A percentile compares a stretch with the other conserved stretches of the same genome.
These are phyloP conservation scores for Wallacemonas collosoma DNA, from an alignment of 208 protist species.

Conservation along the genomic window DNA sequence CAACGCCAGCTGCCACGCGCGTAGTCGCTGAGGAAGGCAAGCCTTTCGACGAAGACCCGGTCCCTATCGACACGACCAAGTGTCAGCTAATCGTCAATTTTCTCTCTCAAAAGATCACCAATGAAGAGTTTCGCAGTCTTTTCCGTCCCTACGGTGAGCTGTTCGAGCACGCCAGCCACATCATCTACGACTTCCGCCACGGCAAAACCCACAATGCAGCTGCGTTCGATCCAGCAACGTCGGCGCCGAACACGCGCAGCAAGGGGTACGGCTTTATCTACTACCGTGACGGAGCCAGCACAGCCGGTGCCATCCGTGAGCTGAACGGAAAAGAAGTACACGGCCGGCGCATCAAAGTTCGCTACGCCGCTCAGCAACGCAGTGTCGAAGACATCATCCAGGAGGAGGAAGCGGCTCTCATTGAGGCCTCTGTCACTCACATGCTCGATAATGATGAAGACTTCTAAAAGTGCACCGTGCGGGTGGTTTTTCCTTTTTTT, in stretches of 20 bases:
- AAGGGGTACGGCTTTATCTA: constrained; percentile 88
- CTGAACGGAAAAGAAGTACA: constrained; percentile 55
- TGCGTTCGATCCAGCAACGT: neutral
- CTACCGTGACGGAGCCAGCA: constrained; percentile 56
- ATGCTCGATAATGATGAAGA: constrained; percentile 17
- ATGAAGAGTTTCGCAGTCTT: constrained; percentile 47
- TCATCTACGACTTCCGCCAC: constrained; percentile 60
- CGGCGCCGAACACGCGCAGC: constrained; percentile 31
- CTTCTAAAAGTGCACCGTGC: constrained; percentile 1
- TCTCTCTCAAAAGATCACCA: constrained; percentile 47
- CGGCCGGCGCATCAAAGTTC: constrained; percentile 57
- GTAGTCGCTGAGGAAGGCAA: constrained; percentile 26
- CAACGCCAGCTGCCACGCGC: neutral
- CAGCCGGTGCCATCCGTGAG: constrained; percentile 48
- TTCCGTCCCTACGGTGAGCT: constrained; percentile 58
- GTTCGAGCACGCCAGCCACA: constrained; percentile 41
- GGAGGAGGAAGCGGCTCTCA: constrained; percentile 3
- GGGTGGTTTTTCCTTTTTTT: too few relatives aligned
- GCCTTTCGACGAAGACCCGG: constrained; percentile 46
- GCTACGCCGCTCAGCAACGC: constrained; percentile 66
- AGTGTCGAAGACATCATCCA: constrained; percentile 18
- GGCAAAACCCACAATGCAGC: constrained; percentile 1
- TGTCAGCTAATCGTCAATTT: constrained; percentile 76
- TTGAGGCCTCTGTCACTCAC: constrained; percentile 3
- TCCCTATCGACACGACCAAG: constrained; percentile 51